phyloP scores from a whole-genome alignment of 768 basidiomycete species.

The Leccinum sublutescens region DNA sequence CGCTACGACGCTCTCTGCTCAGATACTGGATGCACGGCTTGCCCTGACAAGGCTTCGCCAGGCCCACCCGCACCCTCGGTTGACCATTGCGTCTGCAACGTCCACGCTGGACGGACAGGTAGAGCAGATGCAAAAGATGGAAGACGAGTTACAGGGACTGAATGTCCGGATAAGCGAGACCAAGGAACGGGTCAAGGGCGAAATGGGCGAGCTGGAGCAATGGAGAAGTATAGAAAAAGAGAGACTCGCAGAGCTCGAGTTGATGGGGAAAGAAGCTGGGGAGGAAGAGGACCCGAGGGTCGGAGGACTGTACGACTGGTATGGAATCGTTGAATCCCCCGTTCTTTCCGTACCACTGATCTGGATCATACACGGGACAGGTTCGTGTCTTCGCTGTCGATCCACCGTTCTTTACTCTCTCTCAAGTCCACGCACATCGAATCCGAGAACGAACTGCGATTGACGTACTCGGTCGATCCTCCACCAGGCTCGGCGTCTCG shows the following conservation, averaged over 20 bases:
- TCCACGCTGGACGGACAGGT: slow-evolving; percentile 73
- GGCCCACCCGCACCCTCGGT: slow-evolving; percentile 73
- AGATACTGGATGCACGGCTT: slow-evolving; percentile 82
- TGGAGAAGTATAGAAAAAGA: slow-evolving; percentile 67
- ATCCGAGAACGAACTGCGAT: slow-evolving; percentile 75
- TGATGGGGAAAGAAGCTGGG: slow-evolving; percentile 46
- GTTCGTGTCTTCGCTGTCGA: slow-evolving; percentile 64
- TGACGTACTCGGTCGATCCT: slow-evolving; percentile 56
- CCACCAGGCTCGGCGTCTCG: slow-evolving; percentile 24
- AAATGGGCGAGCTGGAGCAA: slow-evolving; percentile 54
- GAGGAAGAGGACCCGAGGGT: slow-evolving; percentile 65
- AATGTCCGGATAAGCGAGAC: slow-evolving; percentile 50
- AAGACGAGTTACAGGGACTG: slow-evolving; percentile 57
- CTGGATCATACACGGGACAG: slow-evolving; percentile 35
- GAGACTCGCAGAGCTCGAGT: slow-evolving; percentile 52
- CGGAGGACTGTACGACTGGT: slow-evolving; percentile 71
- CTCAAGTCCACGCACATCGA: slow-evolving; percentile 57
- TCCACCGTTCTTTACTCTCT: slow-evolving; percentile 62
- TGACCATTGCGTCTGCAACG: slow-evolving; percentile 75
- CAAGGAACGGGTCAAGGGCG: slow-evolving; percentile 61
- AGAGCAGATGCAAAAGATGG: slow-evolving; percentile 74
- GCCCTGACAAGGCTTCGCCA: slow-evolving; percentile 78
- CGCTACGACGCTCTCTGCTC: slow-evolving; percentile 60
- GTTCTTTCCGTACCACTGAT: slow-evolving; percentile 1
- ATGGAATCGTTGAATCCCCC: slow-evolving; percentile 20